A percentile compares a stretch with the other conserved stretches of the same genome.
phyloP scores from a whole-genome alignment of 2,329 filamentous ascomycete species.

The Elsinoe fawcettii region DNA sequence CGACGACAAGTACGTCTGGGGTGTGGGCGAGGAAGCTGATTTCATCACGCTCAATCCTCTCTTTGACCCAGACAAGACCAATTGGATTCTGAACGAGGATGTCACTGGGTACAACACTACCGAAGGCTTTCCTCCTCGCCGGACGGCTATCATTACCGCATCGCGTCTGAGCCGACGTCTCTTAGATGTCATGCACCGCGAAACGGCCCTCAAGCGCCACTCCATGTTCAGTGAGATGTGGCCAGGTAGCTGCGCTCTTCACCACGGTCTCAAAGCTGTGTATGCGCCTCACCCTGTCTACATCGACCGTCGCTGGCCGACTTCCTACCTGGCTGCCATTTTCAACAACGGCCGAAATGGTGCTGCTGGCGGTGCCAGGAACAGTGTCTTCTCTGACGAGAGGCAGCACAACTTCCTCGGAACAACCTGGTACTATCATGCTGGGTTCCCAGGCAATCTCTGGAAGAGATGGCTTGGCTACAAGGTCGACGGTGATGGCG shows the following conservation, averaged over 20 bases:
- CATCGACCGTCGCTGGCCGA: constrained; percentile 50
- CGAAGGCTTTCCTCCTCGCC: constrained; percentile 53
- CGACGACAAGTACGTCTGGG: constrained; percentile 52
- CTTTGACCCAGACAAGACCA: constrained; percentile 62
- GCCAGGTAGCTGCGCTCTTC: constrained; percentile 60
- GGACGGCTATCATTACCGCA: constrained; percentile 64
- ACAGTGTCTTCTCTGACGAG: constrained; percentile 43
- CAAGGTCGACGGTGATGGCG: constrained; percentile 45
- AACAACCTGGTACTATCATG: constrained; percentile 48
- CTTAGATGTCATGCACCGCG: constrained; percentile 65
- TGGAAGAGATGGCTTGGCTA: constrained; percentile 51
- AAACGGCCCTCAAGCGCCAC: constrained; percentile 59
- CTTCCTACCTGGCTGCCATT: constrained; percentile 45
- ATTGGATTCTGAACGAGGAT: constrained; percentile 65
- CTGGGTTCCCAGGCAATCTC: constrained; percentile 45
- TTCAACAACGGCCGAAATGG: constrained; percentile 50
- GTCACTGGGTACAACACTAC: constrained; percentile 58
- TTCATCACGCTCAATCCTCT: constrained; percentile 71
- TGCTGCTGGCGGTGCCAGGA: constrained; percentile 41
- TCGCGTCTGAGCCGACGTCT: constrained; percentile 60
- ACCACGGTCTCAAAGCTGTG: constrained; percentile 70
- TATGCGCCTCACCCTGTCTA: constrained; percentile 54
- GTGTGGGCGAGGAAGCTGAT: constrained; percentile 64
- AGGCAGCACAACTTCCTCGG: constrained; percentile 48
- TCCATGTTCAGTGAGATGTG: constrained; percentile 78